These are phyloP conservation scores for Cucurbitaria berberidis DNA, from an alignment of 2,329 filamentous ascomycete genomes.

Conservation along the genomic window DNA sequence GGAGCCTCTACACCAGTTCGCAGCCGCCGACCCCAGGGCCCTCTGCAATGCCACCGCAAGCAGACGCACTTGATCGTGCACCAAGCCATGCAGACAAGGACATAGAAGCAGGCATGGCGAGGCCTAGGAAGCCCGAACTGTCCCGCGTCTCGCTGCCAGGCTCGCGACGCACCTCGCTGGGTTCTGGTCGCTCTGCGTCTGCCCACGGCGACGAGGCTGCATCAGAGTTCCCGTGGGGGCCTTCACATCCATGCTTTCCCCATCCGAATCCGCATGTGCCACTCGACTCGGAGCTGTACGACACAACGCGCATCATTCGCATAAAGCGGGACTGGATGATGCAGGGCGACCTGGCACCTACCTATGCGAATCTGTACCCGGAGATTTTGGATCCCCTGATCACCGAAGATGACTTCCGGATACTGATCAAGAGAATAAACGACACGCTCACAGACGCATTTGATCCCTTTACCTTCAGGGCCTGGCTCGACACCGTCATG, in stretches of 20 bases:
- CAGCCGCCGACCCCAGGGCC: constrained; percentile 33
- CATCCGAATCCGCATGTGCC: constrained; percentile 93
- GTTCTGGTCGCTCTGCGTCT: constrained; percentile 25
- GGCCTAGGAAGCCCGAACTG: constrained; percentile 9
- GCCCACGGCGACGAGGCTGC: constrained; percentile 50
- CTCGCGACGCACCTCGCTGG: constrained; percentile 38
- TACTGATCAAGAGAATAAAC: constrained; percentile 82
- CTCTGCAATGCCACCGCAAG: constrained; percentile 31
- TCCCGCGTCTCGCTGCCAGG: constrained; percentile 35
- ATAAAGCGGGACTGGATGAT: constrained; percentile 91
- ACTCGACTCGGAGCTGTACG: constrained; percentile 73
- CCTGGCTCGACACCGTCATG: constrained; percentile 78
- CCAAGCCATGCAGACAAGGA: constrained; percentile 25
- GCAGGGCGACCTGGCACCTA: constrained; percentile 86
- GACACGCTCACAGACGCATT: constrained; percentile 77
- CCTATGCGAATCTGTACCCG: constrained; percentile 93
- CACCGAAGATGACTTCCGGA: constrained; percentile 83
- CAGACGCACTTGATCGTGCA: constrained; percentile 17
- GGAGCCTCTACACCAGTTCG: constrained; percentile 32
- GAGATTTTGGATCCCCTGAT: constrained; percentile 91
- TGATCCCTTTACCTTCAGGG: constrained; percentile 76
- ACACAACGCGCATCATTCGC: constrained; percentile 85
- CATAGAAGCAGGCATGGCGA: constrained; percentile 29
- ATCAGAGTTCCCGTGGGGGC: constrained; percentile 82
- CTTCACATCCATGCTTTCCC: constrained; percentile 91